Conservation (phyloP, 2,329 filamentous ascomycete genomes). For the Beauveria asiatica region DNA sequence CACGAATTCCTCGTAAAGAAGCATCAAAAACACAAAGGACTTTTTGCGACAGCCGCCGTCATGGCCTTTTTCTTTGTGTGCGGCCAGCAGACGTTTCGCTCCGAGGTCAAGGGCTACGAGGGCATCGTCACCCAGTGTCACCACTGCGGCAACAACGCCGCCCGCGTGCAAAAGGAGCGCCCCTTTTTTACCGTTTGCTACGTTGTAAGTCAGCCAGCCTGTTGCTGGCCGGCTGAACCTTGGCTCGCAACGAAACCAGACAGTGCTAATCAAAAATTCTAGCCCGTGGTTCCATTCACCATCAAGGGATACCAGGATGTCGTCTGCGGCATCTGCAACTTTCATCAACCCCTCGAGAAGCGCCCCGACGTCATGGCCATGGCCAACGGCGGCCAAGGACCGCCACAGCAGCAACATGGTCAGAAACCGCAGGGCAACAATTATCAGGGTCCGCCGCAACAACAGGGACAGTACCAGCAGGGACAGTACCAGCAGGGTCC, state of each 20-base stretch:
- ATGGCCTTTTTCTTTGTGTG: constrained; percentile 58
- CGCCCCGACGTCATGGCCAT: constrained; percentile 48
- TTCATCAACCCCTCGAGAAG: constrained; percentile 57
- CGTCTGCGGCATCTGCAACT: constrained; percentile 67
- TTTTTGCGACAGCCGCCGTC: neutral
- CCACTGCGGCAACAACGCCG: constrained; percentile 58
- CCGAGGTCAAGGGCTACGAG: constrained; percentile 52
- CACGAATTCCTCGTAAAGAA: too few species aligned
- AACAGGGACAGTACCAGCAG: neutral
- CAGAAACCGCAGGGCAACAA: constrained; percentile 25
- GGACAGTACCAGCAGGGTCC: neutral
- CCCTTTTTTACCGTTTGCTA: constrained; percentile 78
- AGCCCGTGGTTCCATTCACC: constrained; percentile 65
- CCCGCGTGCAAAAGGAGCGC: constrained; percentile 51
- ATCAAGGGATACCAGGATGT: constrained; percentile 61
- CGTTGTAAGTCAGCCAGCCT: constrained; percentile 39
- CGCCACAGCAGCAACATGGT: constrained; percentile 16
- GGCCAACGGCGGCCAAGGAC: constrained; percentile 29
- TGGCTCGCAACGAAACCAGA: too few species aligned
- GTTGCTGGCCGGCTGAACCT: too few species aligned
- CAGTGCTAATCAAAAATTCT: neutral
- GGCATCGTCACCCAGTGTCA: constrained; percentile 54
- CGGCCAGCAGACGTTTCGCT: constrained; percentile 53
- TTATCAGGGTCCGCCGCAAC: constrained; percentile 14
- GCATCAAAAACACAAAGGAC: constrained; percentile 3